Conservation (phyloP, 306 rosid genomes). For the Gastrolobium bilobum region DNA sequence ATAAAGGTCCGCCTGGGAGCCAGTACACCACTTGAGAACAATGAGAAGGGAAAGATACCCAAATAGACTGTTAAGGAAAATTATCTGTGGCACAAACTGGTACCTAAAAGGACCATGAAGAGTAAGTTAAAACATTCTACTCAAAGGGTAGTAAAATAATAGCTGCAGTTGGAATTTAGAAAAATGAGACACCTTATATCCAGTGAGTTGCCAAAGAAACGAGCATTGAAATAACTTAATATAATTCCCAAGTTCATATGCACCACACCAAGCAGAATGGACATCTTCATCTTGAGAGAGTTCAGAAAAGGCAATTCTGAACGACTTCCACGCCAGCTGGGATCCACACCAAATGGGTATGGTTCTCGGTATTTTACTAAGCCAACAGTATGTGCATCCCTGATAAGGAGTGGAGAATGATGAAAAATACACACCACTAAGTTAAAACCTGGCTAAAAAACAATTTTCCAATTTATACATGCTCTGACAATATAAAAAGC, state of each 20-base stretch:
- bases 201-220: constrained; percentile 71
- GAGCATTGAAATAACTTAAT: constrained; percentile 84
- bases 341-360: constrained; percentile 96
- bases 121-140: constrained; percentile 43
- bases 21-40: constrained; percentile 90
- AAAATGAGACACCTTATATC: constrained; percentile 70
- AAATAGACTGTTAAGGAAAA: constrained; percentile 88
- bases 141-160: constrained; percentile 28
- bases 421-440: constrained; percentile 32
- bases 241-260: constrained; percentile 93
- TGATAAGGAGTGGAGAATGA: constrained; percentile 52
- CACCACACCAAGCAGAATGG: constrained; percentile 81
- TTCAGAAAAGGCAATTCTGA: constrained; percentile 83
- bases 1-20: constrained; percentile 91
- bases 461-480: constrained; percentile 15
- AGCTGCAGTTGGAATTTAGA: constrained; percentile 15
- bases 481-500: not conserved
- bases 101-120: constrained; percentile 63
- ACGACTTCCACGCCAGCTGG: constrained; percentile 98
- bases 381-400: constrained; percentile 78
- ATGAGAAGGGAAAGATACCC: constrained; percentile 96
- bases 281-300: constrained; percentile 94
- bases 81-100: constrained; percentile 93
- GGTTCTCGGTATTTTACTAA: constrained; percentile 75
- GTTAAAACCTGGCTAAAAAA: constrained; percentile 15